phyloP scores from a whole-genome alignment of 2,329 filamentous ascomycete species.

The Diaporthe velutina region DNA sequence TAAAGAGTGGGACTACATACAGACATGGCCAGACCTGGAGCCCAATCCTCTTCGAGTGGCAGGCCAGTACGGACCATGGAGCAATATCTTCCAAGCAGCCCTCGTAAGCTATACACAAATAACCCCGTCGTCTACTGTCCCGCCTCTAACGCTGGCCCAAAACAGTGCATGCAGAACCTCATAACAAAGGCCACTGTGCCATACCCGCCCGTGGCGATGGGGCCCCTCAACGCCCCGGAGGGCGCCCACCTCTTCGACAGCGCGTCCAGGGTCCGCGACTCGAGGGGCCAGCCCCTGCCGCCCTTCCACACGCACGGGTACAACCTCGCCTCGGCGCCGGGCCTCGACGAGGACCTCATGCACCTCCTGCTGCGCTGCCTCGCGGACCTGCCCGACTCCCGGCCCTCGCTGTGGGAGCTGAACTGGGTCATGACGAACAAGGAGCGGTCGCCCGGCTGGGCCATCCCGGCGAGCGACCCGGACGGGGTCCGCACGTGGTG shows the following conservation, averaged over 20 bases:
- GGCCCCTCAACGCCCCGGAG: background rate
- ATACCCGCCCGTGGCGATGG: background rate
- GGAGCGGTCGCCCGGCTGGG: background rate
- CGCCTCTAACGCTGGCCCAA: background rate
- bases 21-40: background rate
- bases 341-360: background rate
- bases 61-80: slow-evolving; percentile 20
- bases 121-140: fast-evolving
- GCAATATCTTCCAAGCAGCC: slow-evolving; percentile 11
- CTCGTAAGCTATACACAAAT: background rate
- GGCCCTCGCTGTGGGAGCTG: slow-evolving; percentile 13
- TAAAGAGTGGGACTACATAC: slow-evolving; percentile 31
- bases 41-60: background rate
- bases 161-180: slow-evolving; percentile 14
- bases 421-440: background rate
- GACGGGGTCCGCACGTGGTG: background rate
- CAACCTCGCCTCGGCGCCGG: background rate
- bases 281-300: background rate
- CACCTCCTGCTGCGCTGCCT: slow-evolving; percentile 6
- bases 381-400: background rate
- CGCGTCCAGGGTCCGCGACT: background rate
- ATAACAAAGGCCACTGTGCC: background rate
- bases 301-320: slow-evolving; percentile 17
- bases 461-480: background rate
- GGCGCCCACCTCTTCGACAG: background rate